Evolutionary conservation across 164 flowering plant genomes (phyloP), one percentile per base, ranked within the genome.

Genomic region (Vitis labrusca): DNA sequence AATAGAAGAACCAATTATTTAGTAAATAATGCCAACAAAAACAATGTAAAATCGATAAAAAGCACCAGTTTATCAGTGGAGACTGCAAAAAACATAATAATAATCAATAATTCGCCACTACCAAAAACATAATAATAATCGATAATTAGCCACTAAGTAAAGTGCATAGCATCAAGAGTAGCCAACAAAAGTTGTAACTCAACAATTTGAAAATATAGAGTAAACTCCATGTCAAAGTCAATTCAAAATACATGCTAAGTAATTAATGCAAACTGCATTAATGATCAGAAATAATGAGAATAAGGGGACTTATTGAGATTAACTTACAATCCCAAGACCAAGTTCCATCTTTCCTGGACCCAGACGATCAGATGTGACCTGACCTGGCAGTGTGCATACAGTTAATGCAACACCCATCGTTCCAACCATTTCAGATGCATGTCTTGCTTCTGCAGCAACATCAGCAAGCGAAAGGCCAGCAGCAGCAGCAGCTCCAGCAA

Each of bases 391-490:
- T 29, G 98, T 91, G 82, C 98, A 92, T 69, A 86, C 91, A 72
- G 98, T 91, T 64, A 92, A 79, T 49, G 98, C 99, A 78, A 95
- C 98, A 66, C 94, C 97, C 99, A 95, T 90, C 68, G 99, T 95
- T 61, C 98, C 99, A 73, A 92, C 89, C 80, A 87, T 73, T 77
- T 92, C 96, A 67, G 96, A 85, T 80, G 97, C 99, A 73, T 67
- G 80, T 75, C 84, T 89, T 75, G 99, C 99, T 83, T 95, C 98
- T 65, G 89, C 86, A 63, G 96, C 83, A 72, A 92, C 97, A 62
- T 85, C 93, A 69, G 74, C 79, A 78, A 95, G 97, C 67, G 93
- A 82, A 72, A 89, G 91, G 13, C 96, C 97, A 76, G 89, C 90
- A 73, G 91, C 87, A 64, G 98, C 98, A 47, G 96, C 94, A 65